Evolutionary conservation across 257 asterid species (phyloP).

Genomic region (Primulina tabacum): DNA sequence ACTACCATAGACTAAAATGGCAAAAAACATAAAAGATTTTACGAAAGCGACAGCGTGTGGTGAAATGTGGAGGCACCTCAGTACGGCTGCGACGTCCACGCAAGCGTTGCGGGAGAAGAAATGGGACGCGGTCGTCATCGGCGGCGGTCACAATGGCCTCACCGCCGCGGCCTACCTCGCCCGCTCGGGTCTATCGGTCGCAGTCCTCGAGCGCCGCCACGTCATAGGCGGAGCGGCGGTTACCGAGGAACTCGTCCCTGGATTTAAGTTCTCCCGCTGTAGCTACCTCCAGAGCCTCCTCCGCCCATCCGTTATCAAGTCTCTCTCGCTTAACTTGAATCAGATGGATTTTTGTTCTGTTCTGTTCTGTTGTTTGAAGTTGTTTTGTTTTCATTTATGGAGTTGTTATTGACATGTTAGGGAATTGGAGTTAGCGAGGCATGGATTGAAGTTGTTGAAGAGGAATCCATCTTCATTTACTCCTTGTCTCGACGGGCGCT

Average conservation of each 20-base stretch:
- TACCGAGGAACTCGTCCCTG: constrained; percentile 89
- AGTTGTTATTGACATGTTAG: constrained; percentile 29
- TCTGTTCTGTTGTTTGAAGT: neutral
- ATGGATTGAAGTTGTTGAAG: constrained; percentile 79
- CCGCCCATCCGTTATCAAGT: constrained; percentile 77
- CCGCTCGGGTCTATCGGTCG: constrained; percentile 92
- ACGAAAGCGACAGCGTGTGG: neutral
- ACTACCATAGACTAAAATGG: no score
- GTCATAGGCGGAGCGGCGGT: constrained; percentile 97
- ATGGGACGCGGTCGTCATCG: constrained; percentile 43
- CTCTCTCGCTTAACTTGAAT: constrained; percentile 1
- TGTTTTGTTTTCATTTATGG: neutral
- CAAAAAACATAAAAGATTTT: no score
- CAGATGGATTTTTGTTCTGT: neutral
- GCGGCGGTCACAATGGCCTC: constrained; percentile 97
- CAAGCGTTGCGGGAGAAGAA: no score
- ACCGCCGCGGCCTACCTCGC: constrained; percentile 95
- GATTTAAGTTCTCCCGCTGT: constrained; percentile 92
- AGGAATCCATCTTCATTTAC: constrained; percentile 90
- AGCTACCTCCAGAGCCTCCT: constrained; percentile 98
- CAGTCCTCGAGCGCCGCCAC: constrained; percentile 96
- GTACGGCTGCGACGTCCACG: no score
- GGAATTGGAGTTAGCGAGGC: constrained; percentile 77
- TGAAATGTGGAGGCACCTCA: neutral
- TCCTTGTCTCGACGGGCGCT: constrained; percentile 89